These are phyloP conservation scores for Penicillium sp. DNA, from an alignment of 2,329 filamentous ascomycete species.

Conservation along the genomic window DNA sequence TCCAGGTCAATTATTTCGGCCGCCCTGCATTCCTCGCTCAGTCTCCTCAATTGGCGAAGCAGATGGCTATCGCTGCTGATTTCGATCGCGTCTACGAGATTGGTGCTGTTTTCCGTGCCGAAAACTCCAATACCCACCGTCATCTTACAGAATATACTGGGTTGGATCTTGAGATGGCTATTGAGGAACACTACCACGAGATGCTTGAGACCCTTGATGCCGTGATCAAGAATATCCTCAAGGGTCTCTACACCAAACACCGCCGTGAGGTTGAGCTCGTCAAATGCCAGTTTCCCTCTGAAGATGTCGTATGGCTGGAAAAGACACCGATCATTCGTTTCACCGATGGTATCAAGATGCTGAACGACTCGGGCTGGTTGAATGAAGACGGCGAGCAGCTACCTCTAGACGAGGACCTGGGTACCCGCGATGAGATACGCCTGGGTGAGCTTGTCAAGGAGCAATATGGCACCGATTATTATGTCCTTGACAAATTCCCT, in stretches of 20 bases:
- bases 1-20: slow-evolving; percentile 88
- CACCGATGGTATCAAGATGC: slow-evolving; percentile 71
- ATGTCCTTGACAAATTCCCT: slow-evolving; percentile 92
- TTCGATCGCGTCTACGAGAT: slow-evolving; percentile 88
- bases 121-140: slow-evolving; percentile 92
- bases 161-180: slow-evolving; percentile 87
- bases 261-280: slow-evolving; percentile 72
- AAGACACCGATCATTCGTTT: slow-evolving; percentile 81
- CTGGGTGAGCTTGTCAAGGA: slow-evolving; percentile 81
- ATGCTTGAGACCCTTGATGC: slow-evolving; percentile 74
- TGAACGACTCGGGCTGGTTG: slow-evolving; percentile 72
- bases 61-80: slow-evolving; percentile 87
- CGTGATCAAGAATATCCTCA: slow-evolving; percentile 76
- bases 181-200: slow-evolving; percentile 86
- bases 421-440: slow-evolving; percentile 81
- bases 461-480: slow-evolving; percentile 86
- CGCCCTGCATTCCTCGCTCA: slow-evolving; percentile 84
- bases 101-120: slow-evolving; percentile 85
- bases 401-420: slow-evolving; percentile 73
- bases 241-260: slow-evolving; percentile 66
- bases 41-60: slow-evolving; percentile 87
- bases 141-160: slow-evolving; percentile 95
- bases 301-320: slow-evolving; percentile 82
- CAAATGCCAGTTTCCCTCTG: slow-evolving; percentile 79
- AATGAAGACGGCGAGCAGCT: slow-evolving; percentile 72